Conservation (phyloP, 495 filamentous ascomycete genomes). For the Penicillium flavigenum region DNA sequence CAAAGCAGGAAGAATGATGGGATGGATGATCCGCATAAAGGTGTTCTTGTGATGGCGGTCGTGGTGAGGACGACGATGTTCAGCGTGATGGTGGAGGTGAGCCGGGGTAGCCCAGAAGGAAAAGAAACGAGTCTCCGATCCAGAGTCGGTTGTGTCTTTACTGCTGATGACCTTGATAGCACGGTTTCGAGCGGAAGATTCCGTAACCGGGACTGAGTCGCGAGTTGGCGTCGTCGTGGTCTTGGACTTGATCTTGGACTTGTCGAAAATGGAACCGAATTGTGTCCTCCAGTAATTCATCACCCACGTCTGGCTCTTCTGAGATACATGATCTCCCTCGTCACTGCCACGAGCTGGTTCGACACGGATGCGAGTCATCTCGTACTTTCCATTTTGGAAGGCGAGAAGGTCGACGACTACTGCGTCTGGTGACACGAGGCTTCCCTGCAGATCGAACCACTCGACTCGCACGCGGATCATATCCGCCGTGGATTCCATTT, state of each 20-base stretch:
- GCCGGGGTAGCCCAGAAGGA: conserved; percentile 19
- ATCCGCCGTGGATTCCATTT: conserved; percentile 17
- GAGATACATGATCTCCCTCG: neutral
- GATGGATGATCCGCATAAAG: conserved; percentile 32
- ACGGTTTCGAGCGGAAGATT: neutral
- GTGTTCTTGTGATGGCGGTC: conserved; percentile 22
- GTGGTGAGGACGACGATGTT: conserved; percentile 15
- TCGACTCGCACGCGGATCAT: conserved; percentile 31
- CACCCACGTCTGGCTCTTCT: conserved; percentile 19
- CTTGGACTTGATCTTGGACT: conserved; percentile 9
- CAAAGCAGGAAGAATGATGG: conserved; percentile 39
- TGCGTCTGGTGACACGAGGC: conserved; percentile 20
- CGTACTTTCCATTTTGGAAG: conserved; percentile 18
- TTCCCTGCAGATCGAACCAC: conserved; percentile 28
- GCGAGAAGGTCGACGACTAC: conserved; percentile 22
- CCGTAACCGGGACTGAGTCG: too few relatives aligned
- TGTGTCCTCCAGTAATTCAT: conserved; percentile 32
- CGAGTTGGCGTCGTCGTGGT: neutral
- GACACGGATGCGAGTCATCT: conserved; percentile 27
- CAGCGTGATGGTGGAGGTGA: conserved; percentile 9
- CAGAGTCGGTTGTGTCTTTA: conserved; percentile 3
- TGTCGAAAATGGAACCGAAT: conserved; percentile 16
- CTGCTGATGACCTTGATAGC: neutral
- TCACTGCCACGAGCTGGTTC: conserved; percentile 15
- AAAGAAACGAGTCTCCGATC: conserved; percentile 18